These are phyloP conservation scores for Pseudogymnoascus destructans DNA, from an alignment of 2,329 filamentous ascomycete species.

Conservation along the genomic window DNA sequence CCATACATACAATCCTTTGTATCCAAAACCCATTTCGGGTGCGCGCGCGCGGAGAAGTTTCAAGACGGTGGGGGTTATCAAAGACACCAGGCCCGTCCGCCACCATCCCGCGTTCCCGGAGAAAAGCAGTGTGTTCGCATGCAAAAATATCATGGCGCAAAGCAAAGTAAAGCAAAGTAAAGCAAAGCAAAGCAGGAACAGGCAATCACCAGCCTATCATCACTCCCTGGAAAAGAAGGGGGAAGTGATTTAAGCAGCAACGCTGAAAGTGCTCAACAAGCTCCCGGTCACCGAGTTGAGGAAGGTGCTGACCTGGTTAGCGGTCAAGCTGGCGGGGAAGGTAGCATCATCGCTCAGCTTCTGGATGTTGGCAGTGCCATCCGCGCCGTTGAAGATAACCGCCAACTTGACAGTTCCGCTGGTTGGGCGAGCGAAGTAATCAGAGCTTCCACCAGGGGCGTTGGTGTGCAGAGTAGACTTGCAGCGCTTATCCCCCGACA, in stretches of 20 bases:
- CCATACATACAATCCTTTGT: neutral
- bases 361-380: conserved; percentile 43
- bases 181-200: neutral
- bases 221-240: neutral
- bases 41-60: neutral
- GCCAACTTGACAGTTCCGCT: conserved; percentile 48
- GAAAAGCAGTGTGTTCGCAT: neutral
- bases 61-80: neutral
- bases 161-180: no score
- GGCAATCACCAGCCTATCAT: neutral
- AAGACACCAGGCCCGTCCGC: neutral
- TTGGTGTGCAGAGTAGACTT: conserved; percentile 60
- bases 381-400: conserved; percentile 43
- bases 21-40: neutral
- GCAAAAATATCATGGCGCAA: neutral
- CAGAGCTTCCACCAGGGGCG: conserved; percentile 49
- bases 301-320: conserved; percentile 25
- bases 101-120: neutral
- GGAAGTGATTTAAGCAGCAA: neutral
- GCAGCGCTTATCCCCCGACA: conserved; percentile 48
- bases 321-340: conserved; percentile 30
- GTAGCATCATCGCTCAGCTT: conserved; percentile 31
- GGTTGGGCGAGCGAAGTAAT: conserved; percentile 58
- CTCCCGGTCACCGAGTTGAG: neutral
- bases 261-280: neutral